These are phyloP conservation scores for Pythium dissotocum DNA, from an alignment of 352 stramenopile species.

Conservation along the genomic window DNA sequence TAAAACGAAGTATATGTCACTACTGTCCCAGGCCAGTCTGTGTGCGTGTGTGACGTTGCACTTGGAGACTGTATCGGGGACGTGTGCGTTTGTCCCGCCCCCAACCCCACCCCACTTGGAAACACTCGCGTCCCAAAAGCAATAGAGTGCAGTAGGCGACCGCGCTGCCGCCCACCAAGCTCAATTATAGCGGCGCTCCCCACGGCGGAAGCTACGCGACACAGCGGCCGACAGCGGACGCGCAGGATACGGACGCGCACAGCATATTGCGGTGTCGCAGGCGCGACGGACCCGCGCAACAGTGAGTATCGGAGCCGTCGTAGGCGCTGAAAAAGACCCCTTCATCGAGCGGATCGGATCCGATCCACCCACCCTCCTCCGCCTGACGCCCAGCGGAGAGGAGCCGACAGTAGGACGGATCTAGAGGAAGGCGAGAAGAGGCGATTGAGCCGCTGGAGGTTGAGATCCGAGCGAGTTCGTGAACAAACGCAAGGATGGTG, in stretches of 20 bases:
- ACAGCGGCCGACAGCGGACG: constrained; percentile 1
- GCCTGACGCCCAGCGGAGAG: neutral
- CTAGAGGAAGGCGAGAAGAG: neutral
- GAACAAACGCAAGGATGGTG: constrained; percentile 18
- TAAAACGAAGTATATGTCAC: constrained; percentile 3
- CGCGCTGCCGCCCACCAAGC: neutral
- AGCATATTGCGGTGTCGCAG: neutral
- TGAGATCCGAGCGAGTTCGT: neutral
- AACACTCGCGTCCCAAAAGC: neutral
- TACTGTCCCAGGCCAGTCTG: neutral
- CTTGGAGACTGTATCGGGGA: constrained; percentile 4
- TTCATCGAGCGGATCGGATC: neutral
- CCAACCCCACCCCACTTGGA: constrained; percentile 5
- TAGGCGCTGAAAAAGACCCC: neutral
- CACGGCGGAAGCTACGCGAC: neutral
- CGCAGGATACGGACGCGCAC: neutral
- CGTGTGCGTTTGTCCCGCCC: constrained; percentile 3
- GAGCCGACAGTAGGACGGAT: neutral
- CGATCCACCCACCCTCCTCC: neutral
- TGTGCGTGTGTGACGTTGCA: constrained; percentile 11
- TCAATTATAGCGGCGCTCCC: constrained; percentile 1
- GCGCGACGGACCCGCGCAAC: constrained; percentile 1
- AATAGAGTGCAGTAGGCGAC: neutral
- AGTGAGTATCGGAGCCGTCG: neutral
- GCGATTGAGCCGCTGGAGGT: neutral